A percentile compares a stretch with the other conserved stretches of the same genome.
These are phyloP conservation scores for Chytriomyces hyalinus DNA, from an alignment of 192 early-diverging fungal genomes.

Conservation along the genomic window DNA sequence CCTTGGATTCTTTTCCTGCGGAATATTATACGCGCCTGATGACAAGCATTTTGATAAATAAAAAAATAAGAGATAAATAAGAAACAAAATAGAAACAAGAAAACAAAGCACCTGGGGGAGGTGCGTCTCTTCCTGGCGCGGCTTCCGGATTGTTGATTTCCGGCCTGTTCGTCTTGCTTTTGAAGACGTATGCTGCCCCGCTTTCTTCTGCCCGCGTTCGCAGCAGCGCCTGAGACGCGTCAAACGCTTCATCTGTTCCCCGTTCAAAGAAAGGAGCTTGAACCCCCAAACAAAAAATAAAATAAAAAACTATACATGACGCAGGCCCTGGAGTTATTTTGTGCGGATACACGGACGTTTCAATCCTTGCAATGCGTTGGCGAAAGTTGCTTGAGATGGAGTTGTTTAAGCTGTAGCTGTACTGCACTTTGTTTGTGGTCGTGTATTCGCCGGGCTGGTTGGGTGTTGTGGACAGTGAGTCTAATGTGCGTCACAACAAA, in stretches of 20 bases:
- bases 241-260: slow-evolving; percentile 33
- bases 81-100: background rate
- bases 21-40: slow-evolving; percentile 40
- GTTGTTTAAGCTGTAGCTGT: slow-evolving; percentile 40
- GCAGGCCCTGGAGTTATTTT: slow-evolving; percentile 25
- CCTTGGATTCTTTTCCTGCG: slow-evolving; percentile 35
- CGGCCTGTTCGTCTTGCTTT: slow-evolving; percentile 42
- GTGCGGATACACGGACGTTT: slow-evolving; percentile 12
- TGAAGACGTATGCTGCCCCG: slow-evolving; percentile 45
- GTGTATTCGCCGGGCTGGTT: slow-evolving; percentile 45
- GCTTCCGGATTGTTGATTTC: slow-evolving; percentile 44
- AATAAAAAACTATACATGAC: slow-evolving; percentile 3
- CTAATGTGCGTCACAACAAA: background rate
- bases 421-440: slow-evolving; percentile 33
- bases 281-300: slow-evolving; percentile 12
- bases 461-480: background rate
- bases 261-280: slow-evolving; percentile 23
- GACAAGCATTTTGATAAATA: background rate
- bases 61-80: background rate
- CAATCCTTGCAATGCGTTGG: slow-evolving; percentile 20
- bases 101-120: slow-evolving; percentile 43
- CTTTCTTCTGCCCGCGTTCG: slow-evolving; percentile 18
- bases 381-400: slow-evolving; percentile 52
- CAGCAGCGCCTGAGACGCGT: slow-evolving; percentile 20
- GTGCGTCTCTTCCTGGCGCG: slow-evolving; percentile 46